Evolutionary conservation across 805 yeast genomes (phyloP).

Genomic region (Diddensiella santjacobensis): DNA sequence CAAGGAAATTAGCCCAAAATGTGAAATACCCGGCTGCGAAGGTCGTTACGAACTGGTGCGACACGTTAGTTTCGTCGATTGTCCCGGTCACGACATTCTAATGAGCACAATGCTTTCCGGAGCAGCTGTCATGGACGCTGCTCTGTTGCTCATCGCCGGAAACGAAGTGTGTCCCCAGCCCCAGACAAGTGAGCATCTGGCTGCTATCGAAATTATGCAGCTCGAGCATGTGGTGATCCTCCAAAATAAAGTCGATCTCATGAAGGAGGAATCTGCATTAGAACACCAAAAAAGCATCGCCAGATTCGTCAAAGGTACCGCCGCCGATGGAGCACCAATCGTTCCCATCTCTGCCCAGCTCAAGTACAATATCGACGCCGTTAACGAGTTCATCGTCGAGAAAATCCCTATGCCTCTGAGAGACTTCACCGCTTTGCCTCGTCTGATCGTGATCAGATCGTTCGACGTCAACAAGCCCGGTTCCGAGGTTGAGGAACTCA

Average conservation of each 20-base stretch:
- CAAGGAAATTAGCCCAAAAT: slow-evolving; percentile 90
- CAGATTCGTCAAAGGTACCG: slow-evolving; percentile 93
- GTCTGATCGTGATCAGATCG: slow-evolving; percentile 94
- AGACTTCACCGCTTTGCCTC: slow-evolving; percentile 90
- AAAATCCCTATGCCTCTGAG: slow-evolving; percentile 94
- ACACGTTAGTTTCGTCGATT: slow-evolving; percentile 98
- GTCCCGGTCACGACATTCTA: slow-evolving; percentile 99
- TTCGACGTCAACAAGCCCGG: slow-evolving; percentile 99
- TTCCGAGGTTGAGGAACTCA: slow-evolving; percentile 90
- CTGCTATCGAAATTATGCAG: slow-evolving; percentile 99
- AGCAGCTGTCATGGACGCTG: slow-evolving; percentile 99
- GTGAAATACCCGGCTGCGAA: slow-evolving; percentile 81
- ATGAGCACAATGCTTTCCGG: slow-evolving; percentile 99
- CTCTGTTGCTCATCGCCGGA: slow-evolving; percentile 91
- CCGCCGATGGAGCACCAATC: slow-evolving; percentile 98
- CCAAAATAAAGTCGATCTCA: slow-evolving; percentile 97
- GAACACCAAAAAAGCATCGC: slow-evolving; percentile 93
- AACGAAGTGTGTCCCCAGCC: slow-evolving; percentile 99
- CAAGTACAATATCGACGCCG: slow-evolving; percentile 98
- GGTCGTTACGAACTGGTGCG: slow-evolving; percentile 88
- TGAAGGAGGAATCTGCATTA: slow-evolving; percentile 94
- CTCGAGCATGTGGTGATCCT: slow-evolving; percentile 92
- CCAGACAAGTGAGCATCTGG: slow-evolving; percentile 98
- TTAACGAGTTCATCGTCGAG: slow-evolving; percentile 91
- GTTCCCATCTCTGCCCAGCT: slow-evolving; percentile 98